Evolutionary conservation across 2,329 filamentous ascomycete genomes (phyloP), one percentile per base, ranked within the genome.

Genomic region (Elsinoe necatrix): DNA sequence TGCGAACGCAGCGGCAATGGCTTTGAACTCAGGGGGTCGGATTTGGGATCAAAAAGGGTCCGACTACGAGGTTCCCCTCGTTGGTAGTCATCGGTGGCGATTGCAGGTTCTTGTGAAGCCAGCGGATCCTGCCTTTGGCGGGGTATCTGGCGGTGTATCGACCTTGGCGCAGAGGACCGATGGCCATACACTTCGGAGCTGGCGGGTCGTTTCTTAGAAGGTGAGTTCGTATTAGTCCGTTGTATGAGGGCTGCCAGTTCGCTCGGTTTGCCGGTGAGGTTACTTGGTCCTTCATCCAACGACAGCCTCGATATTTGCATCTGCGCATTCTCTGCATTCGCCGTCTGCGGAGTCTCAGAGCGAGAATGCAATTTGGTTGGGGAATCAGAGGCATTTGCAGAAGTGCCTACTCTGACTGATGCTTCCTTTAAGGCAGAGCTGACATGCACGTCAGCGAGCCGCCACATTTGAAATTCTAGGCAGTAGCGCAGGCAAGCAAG

Each of bases 381-480:
- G 16, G 54, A 56, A 23, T 42, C 34, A 7, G 54, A 45, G 25
- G 39, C 54, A 56, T 56, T 25, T 34, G 23, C 48, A 37, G 48
- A 52, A 14, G 9, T 14, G 7, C 25, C 29, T 18, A 27, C 25
- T 9, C 23, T 52, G 18, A 39, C 20, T 9, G 29, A 37, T 16
- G 48, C 48, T 16, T 52, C 48, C 14, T n/a, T n/a, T 9, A 52
- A 52, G 48, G 48, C 48, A 52, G 14, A 34, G 48, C 34, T 52
- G 48, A 52, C 16, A 37, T 9, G 16, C 27, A 50, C 25, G 45
- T 34, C 25, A 34, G 45, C 45, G 4, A 34, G 18, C 20, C n/a
- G 45, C 45, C 25, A 50, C 45, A 9, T 9, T 20, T 14, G 45
- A 11, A 50, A 34, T 87, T 52, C 84, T 79, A 0, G 80, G 82